Evolutionary conservation across 2,329 filamentous ascomycete genomes (phyloP).

Genomic region (Ophiostoma tasmaniense): DNA sequence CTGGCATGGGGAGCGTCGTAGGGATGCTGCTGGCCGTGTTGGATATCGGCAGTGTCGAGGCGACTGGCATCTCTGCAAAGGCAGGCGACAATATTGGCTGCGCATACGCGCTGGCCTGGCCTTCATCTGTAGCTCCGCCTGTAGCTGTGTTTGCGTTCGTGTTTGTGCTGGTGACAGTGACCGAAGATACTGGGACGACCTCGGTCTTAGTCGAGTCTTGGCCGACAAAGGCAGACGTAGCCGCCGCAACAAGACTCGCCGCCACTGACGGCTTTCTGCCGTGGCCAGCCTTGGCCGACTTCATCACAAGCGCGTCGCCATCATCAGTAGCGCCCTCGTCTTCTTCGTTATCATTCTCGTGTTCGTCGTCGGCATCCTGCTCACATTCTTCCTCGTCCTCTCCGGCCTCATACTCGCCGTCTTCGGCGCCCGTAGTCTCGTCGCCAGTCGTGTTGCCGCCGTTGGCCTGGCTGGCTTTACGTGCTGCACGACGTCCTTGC

Average conservation of each 20-base stretch:
- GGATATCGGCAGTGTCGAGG: background rate
- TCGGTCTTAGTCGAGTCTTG: background rate
- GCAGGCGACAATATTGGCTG: background rate
- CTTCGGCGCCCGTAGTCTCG: slow-evolving; percentile 16
- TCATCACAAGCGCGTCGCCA: slow-evolving; percentile 12
- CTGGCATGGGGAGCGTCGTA: background rate
- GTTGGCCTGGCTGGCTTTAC: background rate
- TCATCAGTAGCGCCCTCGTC: background rate
- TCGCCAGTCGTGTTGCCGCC: slow-evolving; percentile 20
- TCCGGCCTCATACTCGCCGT: background rate
- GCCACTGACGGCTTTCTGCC: background rate
- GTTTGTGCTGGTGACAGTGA: background rate
- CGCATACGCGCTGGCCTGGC: background rate
- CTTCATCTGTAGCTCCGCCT: background rate
- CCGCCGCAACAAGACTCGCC: background rate
- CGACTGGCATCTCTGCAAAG: background rate
- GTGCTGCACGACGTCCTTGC: slow-evolving; percentile 28
- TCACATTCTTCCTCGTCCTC: background rate
- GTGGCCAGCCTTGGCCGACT: background rate
- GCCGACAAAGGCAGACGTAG: background rate
- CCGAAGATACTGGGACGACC: background rate
- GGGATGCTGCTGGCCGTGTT: slow-evolving; percentile 1
- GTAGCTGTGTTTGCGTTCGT: background rate
- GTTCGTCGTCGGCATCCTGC: background rate
- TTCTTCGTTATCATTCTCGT: background rate